phyloP scores from a whole-genome alignment of 1,284 basidiomycete species.

The Apiotrichum laibachii region DNA sequence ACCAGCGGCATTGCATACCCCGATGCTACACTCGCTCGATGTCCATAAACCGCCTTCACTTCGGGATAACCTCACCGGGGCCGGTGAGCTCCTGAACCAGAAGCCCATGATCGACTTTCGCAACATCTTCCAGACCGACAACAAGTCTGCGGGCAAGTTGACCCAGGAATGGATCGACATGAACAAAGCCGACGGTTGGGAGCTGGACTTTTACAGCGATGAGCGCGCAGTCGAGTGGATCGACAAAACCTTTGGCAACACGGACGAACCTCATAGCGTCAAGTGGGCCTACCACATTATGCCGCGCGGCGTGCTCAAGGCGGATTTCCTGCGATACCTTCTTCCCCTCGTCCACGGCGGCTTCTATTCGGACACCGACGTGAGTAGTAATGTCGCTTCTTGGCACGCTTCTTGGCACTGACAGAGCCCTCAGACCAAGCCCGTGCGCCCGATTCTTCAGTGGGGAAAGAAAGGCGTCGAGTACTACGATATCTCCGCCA shows the following conservation, averaged over 20 bases:
- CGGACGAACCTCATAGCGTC: conserved; percentile 22
- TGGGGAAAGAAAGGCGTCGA: conserved; percentile 40
- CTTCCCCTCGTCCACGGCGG: conserved; percentile 50
- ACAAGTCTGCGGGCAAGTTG: conserved; percentile 20
- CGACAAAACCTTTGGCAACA: conserved; percentile 27
- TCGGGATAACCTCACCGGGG: background rate
- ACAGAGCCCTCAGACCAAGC: conserved; percentile 26
- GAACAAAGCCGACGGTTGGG: conserved; percentile 40
- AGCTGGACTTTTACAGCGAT: conserved; percentile 46
- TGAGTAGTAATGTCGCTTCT: conserved; percentile 20
- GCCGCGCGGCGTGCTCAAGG: conserved; percentile 46
- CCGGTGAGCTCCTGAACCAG: background rate
- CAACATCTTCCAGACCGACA: conserved; percentile 45
- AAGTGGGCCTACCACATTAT: conserved; percentile 45
- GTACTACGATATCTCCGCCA: conserved; percentile 27
- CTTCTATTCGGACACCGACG: conserved; percentile 51
- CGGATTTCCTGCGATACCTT: conserved; percentile 51
- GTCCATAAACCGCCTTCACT: background rate
- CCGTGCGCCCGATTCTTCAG: conserved; percentile 37
- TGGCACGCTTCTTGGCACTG: conserved; percentile 3
- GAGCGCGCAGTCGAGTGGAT: conserved; percentile 39
- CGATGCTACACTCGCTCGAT: background rate
- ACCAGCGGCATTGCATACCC: background rate
- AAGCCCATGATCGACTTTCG: conserved; percentile 34
- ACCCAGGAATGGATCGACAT: conserved; percentile 27